These are phyloP conservation scores for Aspergillus piperis DNA, from an alignment of 2,329 filamentous ascomycete species.

Conservation along the genomic window DNA sequence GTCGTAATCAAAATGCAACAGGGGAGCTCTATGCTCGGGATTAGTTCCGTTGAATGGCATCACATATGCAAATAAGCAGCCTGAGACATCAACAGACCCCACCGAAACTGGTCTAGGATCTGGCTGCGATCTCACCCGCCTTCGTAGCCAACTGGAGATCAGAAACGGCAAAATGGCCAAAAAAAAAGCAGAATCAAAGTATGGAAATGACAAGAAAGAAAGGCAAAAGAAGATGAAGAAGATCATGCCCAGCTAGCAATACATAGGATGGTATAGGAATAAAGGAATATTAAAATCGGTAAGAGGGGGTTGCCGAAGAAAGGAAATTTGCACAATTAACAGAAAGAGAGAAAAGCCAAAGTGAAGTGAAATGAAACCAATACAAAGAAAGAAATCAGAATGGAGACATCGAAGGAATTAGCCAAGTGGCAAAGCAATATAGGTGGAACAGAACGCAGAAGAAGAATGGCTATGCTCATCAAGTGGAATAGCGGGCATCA, in stretches of 20 bases:
- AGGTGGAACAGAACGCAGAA: slow-evolving; percentile 20
- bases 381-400: slow-evolving; percentile 29
- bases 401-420: slow-evolving; percentile 19
- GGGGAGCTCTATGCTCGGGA: slow-evolving; percentile 22
- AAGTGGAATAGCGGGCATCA: slow-evolving; percentile 22
- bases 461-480: slow-evolving; percentile 16
- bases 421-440: slow-evolving; percentile 26
- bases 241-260: slow-evolving; percentile 44
- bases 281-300: slow-evolving; percentile 34
- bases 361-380: slow-evolving; percentile 24
- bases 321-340: slow-evolving; percentile 29
- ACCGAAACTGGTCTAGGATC: slow-evolving; percentile 28
- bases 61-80: slow-evolving; percentile 28
- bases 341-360: slow-evolving; percentile 20
- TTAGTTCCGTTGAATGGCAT: slow-evolving; percentile 28
- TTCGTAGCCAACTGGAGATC: slow-evolving; percentile 24
- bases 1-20: slow-evolving; percentile 18
- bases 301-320: slow-evolving; percentile 28
- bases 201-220: slow-evolving; percentile 20
- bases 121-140: slow-evolving; percentile 23
- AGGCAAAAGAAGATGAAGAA: slow-evolving; percentile 26
- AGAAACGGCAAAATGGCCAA: slow-evolving; percentile 23
- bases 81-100: slow-evolving; percentile 24
- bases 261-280: slow-evolving; percentile 37
- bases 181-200: slow-evolving; percentile 23